Evolutionary conservation across 768 basidiomycete species (phyloP), one percentile per base, ranked within the genome.

Genomic region (Lactarius hatsudake): DNA sequence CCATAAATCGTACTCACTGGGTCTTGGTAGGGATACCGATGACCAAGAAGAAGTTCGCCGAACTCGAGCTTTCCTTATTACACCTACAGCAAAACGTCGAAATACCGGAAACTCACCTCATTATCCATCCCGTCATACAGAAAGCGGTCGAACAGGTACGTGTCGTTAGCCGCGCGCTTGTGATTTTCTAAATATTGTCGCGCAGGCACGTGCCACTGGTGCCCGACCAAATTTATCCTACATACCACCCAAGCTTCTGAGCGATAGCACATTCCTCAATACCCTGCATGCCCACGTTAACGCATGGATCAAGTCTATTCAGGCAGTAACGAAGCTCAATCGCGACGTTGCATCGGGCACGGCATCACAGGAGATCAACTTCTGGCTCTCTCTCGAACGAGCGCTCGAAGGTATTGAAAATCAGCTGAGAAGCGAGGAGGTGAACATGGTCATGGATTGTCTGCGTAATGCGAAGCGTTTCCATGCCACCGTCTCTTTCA

Each of bases 31-130:
- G 89, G 59, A 98, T 99, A 65, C 97, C 97, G 3, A 93, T 97
- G 84, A 95, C 96, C 56, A 98, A 98, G 86, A 96, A 96, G 82
- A 98, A 98, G 79, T 98, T 98, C 74, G 96, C 97, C 9, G 97
- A 99, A 73, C 87, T 98, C 63, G 96, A 99, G 76, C 79, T 98
- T 12, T 95, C 94, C 2, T 80, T 98, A 18, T 81, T 98, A 1
- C 97, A 99, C 75, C 83, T 98, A 6, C 96, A 98, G 74, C 97
- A 98, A 77, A 99, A 99, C 72, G 96, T 98, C 69, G 97, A 99
- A 80, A 98, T 98, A 61, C 97, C 97, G 0, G 94, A 98, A 77
- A 96, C 94, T 5, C 90, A 94, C 72, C 87, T 98, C 36, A 82
- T 92, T 70, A 91, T 98, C 61, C 96, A 98, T 74, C 94, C 94